These are phyloP conservation scores for Arabidopsis lyrata DNA, from an alignment of 441 rosid species.

Conservation along the genomic window DNA sequence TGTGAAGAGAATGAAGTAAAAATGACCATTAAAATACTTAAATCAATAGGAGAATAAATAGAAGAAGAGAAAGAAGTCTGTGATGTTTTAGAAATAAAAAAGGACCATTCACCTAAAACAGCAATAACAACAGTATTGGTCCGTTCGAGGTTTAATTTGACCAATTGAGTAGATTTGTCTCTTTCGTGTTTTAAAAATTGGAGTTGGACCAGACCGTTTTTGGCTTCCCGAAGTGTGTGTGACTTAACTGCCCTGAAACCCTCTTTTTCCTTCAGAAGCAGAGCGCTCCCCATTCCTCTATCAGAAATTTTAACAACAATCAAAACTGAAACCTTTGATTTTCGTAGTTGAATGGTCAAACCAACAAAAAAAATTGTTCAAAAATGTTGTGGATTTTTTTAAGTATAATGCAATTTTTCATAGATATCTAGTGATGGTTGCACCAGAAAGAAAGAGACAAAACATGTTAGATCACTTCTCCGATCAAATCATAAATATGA, in stretches of 20 bases:
- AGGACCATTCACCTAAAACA: constrained; percentile 45
- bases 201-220: constrained; percentile 42
- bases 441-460: no score
- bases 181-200: constrained; percentile 40
- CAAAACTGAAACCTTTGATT: background rate
- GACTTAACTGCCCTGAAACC: constrained; percentile 28
- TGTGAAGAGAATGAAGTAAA: constrained; percentile 6
- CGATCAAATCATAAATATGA: background rate
- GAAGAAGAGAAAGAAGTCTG: constrained; percentile 23
- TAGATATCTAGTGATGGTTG: background rate
- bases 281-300: constrained; percentile 36
- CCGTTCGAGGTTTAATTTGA: constrained; percentile 44
- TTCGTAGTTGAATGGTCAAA: background rate
- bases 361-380: background rate
- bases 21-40: no score
- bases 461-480: background rate
- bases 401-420: background rate
- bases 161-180: constrained; percentile 41
- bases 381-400: background rate
- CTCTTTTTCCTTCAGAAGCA: constrained; percentile 28
- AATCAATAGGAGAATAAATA: background rate
- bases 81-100: constrained; percentile 31
- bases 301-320: background rate
- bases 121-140: constrained; percentile 43
- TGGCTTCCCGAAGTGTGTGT: constrained; percentile 45